Base-by-base conservation (phyloP, 805 yeast genomes). In the Lachancea sp. region DNA sequence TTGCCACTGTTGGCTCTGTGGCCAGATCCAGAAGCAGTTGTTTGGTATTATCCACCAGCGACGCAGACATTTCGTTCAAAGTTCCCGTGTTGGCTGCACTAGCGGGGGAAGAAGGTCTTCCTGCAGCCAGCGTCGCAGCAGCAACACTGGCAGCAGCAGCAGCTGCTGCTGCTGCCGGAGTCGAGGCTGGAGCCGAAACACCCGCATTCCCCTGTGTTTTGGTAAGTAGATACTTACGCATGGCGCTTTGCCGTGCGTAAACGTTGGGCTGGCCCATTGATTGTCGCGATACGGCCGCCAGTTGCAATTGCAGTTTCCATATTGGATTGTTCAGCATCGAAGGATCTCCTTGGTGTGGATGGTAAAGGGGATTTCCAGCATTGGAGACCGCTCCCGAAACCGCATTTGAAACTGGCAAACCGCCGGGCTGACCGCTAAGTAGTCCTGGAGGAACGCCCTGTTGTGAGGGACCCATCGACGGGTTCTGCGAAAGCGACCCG, bases 231-330 rank as follows among this genome's bases (percentile, higher is more conserved):
- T 60, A 62, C 47, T 62, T 60, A 44, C 65, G 62, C 62, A 65
- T 62, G 1, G 67, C 68, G 49, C 62, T 63, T 51, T 65, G 67
- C 37, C 67, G 58, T 2, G 69, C 69, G 49, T 65, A 65, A 8
- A 61, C 60, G 42, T 64, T 65, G 10, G 68, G 63, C 46, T 58
- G 67, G 4, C 68, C 68, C 37, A 63, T 35, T 12, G 65, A 56
- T 18, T 61, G 66, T 49, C 60, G 52, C 7, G 68, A 63, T 1
- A 59, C 52, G 10, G 60, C 51, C 1, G 66, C 64, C 35, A 65
- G 48, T 44, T 61, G 65, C 44, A 64, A 47, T 49, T 65, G 69
- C 17, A 65, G 44, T 46, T 65, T 64, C 69, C 69, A 65, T 36
- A 62, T 59, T 10, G 64, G 63, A 38, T 64, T 61, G 38, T 58